Conservation (phyloP, 495 filamentous ascomycete genomes). For the Podospora tetraspora region DNA sequence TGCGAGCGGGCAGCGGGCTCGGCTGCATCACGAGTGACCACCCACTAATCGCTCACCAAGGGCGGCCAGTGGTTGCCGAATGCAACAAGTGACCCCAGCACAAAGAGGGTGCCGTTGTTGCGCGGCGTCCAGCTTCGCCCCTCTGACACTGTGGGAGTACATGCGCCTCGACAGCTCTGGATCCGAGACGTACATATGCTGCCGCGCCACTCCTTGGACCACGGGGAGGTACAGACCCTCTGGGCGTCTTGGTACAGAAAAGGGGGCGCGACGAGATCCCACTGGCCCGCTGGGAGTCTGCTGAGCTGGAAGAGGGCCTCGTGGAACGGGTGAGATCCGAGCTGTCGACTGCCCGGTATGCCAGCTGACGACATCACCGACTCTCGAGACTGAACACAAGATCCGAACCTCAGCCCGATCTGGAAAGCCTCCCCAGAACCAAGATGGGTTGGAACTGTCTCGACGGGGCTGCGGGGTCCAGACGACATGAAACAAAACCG, state of each 20-base stretch:
- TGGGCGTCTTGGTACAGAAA: neutral
- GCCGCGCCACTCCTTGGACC: neutral
- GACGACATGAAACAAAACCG: slow-evolving; percentile 15
- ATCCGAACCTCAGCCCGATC: neutral
- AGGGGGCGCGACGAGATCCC: too few relatives aligned
- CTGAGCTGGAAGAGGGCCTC: neutral
- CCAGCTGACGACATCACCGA: neutral
- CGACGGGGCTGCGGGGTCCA: slow-evolving; percentile 1
- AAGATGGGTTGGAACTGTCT: slow-evolving; percentile 4
- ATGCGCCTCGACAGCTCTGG: slow-evolving; percentile 11
- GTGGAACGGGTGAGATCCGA: neutral
- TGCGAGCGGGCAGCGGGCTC: slow-evolving; percentile 11
- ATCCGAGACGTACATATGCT: neutral
- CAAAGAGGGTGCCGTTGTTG: slow-evolving; percentile 8
- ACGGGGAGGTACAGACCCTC: neutral
- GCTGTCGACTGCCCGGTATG: neutral
- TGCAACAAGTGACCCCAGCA: slow-evolving; percentile 19
- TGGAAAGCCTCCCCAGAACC: neutral
- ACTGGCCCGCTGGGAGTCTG: neutral
- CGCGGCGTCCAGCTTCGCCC: slow-evolving; percentile 16
- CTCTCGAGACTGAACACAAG: neutral
- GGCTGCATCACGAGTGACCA: slow-evolving; percentile 6
- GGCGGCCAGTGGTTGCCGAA: slow-evolving; percentile 18
- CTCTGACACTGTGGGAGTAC: slow-evolving; percentile 24
- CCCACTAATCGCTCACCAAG: slow-evolving; percentile 19